These are phyloP conservation scores for Wickerhamomyces sp. DNA, from an alignment of 1,139 yeast species.

Conservation along the genomic window DNA sequence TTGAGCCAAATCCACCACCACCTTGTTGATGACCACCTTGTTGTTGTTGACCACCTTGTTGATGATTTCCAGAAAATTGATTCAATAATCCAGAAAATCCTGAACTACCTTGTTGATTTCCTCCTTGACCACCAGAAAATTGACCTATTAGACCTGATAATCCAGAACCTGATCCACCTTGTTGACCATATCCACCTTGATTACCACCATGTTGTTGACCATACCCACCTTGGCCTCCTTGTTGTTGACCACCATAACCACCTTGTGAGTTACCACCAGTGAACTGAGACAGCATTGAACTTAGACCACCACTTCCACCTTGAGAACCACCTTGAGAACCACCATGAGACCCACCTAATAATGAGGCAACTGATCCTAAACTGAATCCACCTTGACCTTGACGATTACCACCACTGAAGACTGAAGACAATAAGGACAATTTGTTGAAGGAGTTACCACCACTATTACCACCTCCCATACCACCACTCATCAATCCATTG, in stretches of 20 bases:
- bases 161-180: constrained; percentile 1
- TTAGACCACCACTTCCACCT: constrained; percentile 4
- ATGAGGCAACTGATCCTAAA: constrained; percentile 14
- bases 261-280: constrained; percentile 11
- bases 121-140: constrained; percentile 1
- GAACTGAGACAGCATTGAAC: constrained; percentile 9
- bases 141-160: constrained; percentile 2
- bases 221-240: constrained; percentile 1
- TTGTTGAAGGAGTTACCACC: constrained; percentile 14
- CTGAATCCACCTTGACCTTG: constrained; percentile 10
- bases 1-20: constrained; percentile 12
- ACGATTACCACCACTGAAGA: constrained; percentile 10
- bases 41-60: background rate
- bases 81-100: constrained; percentile 4
- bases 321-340: constrained; percentile 3
- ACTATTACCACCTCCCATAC: constrained; percentile 5
- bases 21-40: constrained; percentile 16
- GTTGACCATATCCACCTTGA: constrained; percentile 3
- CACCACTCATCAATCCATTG: constrained; percentile 17
- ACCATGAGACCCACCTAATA: constrained; percentile 9
- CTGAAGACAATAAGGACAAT: constrained; percentile 14
- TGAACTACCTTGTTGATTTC: background rate
- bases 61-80: constrained; percentile 3
- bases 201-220: background rate
- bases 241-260: constrained; percentile 1